These are phyloP conservation scores for Suillus alpinus DNA, from an alignment of 768 basidiomycete genomes.

Conservation along the genomic window DNA sequence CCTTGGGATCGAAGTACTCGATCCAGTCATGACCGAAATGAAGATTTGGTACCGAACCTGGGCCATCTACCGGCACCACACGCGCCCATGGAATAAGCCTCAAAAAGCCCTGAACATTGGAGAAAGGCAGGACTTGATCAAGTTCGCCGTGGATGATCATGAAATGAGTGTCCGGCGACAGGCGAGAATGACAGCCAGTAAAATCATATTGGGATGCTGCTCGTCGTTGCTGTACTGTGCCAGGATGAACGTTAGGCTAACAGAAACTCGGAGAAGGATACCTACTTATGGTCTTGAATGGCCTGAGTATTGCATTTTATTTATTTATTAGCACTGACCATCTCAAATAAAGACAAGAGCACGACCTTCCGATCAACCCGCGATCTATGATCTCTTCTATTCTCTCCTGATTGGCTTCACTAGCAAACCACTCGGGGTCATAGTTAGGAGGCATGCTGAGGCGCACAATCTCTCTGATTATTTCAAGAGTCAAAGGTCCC, in stretches of 20 bases:
- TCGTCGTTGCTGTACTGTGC: background rate
- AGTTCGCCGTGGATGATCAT: constrained; percentile 41
- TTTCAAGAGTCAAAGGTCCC: constrained; percentile 23
- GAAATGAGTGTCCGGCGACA: constrained; percentile 30
- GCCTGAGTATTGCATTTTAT: constrained; percentile 20
- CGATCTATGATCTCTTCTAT: constrained; percentile 25
- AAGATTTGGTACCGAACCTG: constrained; percentile 32
- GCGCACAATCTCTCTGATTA: constrained; percentile 30
- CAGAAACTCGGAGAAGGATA: constrained; percentile 14
- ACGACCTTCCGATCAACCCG: constrained; percentile 22
- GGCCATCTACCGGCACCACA: constrained; percentile 24
- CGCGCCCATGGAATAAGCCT: constrained; percentile 36
- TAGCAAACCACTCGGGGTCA: constrained; percentile 34
- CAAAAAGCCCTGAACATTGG: constrained; percentile 33
- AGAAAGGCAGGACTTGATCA: constrained; percentile 39
- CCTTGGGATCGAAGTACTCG: constrained; percentile 42
- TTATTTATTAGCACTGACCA: background rate
- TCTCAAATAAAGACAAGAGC: background rate
- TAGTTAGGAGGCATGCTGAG: constrained; percentile 29
- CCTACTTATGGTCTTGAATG: constrained; percentile 30
- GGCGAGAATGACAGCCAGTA: constrained; percentile 28
- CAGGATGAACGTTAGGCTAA: constrained; percentile 1
- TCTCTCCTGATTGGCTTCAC: constrained; percentile 27
- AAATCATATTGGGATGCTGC: constrained; percentile 22
- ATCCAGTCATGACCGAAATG: constrained; percentile 45